Evolutionary conservation across 2,329 filamentous ascomycete genomes (phyloP).

Genomic region (Pyricularia grisea): DNA sequence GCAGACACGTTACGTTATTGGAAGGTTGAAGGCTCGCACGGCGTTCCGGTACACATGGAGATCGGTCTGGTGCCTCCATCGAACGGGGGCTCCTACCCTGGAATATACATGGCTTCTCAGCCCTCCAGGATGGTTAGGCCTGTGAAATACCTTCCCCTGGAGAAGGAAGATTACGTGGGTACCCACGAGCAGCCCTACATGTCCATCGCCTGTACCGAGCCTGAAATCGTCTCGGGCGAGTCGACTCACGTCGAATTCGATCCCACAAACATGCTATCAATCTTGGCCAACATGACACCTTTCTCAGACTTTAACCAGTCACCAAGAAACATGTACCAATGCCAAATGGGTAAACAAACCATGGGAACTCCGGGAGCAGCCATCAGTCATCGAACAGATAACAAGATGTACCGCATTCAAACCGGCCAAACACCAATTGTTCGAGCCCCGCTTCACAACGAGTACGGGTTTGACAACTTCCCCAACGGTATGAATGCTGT

Average conservation of each 20-base stretch:
- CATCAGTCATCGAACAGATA: conserved; percentile 80
- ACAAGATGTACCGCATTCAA: conserved; percentile 91
- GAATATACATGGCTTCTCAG: conserved; percentile 85
- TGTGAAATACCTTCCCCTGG: conserved; percentile 82
- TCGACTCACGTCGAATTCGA: conserved; percentile 91
- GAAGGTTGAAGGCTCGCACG: conserved; percentile 84
- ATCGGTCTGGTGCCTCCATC: conserved; percentile 87
- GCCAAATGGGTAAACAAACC: conserved; percentile 98
- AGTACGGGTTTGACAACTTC: conserved; percentile 96
- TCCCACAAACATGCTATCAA: conserved; percentile 94
- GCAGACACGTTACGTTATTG: conserved; percentile 84
- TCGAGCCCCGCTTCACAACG: conserved; percentile 84
- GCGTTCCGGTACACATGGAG: conserved; percentile 75
- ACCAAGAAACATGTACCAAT: conserved; percentile 98
- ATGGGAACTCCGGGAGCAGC: conserved; percentile 95
- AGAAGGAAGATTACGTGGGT: conserved; percentile 80
- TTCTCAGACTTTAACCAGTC: conserved; percentile 99
- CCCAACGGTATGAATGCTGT: conserved; percentile 93
- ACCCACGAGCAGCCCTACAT: conserved; percentile 97
- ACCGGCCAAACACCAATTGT: conserved; percentile 95
- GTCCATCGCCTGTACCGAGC: conserved; percentile 87
- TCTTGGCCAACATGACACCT: conserved; percentile 96
- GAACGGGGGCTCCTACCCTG: conserved; percentile 88
- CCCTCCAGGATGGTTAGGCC: conserved; percentile 82
- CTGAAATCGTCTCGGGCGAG: conserved; percentile 78